Evolutionary conservation across 805 yeast genomes (phyloP), one percentile per base, ranked within the genome.

Genomic region (Candida ipomoeae): DNA sequence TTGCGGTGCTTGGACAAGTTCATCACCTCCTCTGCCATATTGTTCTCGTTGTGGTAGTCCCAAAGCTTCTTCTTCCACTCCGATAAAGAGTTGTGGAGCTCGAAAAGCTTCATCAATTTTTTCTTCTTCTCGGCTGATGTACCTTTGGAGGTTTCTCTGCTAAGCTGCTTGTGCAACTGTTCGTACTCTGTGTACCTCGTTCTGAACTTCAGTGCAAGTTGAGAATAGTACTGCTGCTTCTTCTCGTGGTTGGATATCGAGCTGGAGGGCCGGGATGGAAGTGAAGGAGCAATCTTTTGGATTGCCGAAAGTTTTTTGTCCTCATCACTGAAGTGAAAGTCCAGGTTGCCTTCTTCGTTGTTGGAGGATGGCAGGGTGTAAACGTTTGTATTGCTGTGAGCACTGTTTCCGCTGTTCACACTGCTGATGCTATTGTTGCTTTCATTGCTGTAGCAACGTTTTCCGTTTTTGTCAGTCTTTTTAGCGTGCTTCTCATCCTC

Each of bases 11-110:
- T 69, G n/a, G 69, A 62, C 39, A 72, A 61, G 37, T 60, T 61
- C 75, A 69, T 70, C 46, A 71, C 66, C 11, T 64, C 59, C 36
- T 62, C 55, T 48, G 69, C 69, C 54, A 62, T 56, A 54, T 61
- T 69, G 42, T 57, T 57, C 43, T 69, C 71, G 44, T 64, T 62
- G 51, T 71, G 70, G 55, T 52, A 55, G 51, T 75, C 79, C 84
- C 84, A 80, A 17, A 82, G 67, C 56, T 75, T 70, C 51, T 70
- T 71, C 62, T 82, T 82, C 85, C 85, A 80, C 38, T 73, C 72
- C 17, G 78, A 71, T 46, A 83, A 64, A 39, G 71, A 70, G 32
- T 73, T 73, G 62, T 82, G 87, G 64, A 82, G 60, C 46, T 75
- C 75, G 58, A 74, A 69, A 44, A 82, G 63, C 59, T 65, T 69